Conservation (phyloP, 1,139 yeast genomes). For the Suhomyces coccinellae region DNA sequence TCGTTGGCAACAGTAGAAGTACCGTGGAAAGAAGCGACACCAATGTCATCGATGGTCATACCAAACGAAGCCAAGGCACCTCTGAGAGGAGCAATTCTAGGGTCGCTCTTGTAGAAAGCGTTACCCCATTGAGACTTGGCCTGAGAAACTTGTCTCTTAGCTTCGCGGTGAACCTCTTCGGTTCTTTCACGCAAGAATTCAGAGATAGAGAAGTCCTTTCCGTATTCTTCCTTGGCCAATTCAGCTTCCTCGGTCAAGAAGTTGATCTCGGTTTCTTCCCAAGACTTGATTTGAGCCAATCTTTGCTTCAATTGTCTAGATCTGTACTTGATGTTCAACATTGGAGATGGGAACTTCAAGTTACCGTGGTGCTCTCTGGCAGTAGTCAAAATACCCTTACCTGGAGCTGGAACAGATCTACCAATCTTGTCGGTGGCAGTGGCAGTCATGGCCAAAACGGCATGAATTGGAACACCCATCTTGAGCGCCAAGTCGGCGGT, state of each 20-base stretch:
- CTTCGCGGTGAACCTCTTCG: conserved; percentile 84
- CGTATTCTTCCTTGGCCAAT: conserved; percentile 69
- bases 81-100: conserved; percentile 94
- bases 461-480: conserved; percentile 99
- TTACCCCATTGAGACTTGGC: conserved; percentile 97
- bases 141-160: conserved; percentile 78
- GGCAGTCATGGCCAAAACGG: conserved; percentile 89
- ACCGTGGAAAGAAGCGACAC: conserved; percentile 99
- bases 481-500: conserved; percentile 87
- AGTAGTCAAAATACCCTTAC: conserved; percentile 97
- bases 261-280: conserved; percentile 83
- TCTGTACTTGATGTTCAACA: conserved; percentile 91
- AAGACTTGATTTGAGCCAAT: conserved; percentile 70
- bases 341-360: conserved; percentile 76
- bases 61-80: conserved; percentile 95
- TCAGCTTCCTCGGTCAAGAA: conserved; percentile 48
- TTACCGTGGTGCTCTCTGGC: conserved; percentile 92
- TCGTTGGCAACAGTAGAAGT: conserved; percentile 98
- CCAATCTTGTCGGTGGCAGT: conserved; percentile 99
- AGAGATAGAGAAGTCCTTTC: conserved; percentile 47
- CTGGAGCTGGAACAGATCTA: conserved; percentile 99
- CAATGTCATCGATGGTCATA: conserved; percentile 90
- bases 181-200: conserved; percentile 78
- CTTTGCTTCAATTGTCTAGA: conserved; percentile 85
- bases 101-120: conserved; percentile 85